Evolutionary conservation across 2,329 filamentous ascomycete genomes (phyloP), one percentile per base, ranked within the genome.

Genomic region (Venturia oleaginea): DNA sequence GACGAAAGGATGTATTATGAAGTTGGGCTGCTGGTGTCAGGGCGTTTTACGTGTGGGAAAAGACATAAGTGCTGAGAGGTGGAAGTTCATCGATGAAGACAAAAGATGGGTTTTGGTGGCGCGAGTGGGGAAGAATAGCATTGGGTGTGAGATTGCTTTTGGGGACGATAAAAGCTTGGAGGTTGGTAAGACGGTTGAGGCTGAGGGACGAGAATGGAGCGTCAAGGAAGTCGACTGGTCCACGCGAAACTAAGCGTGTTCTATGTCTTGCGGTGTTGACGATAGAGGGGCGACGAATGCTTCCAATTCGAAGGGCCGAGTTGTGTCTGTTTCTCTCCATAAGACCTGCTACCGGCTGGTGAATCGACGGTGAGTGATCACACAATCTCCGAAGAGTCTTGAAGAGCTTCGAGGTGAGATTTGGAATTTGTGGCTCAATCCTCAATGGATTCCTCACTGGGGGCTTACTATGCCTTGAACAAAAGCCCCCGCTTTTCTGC

Each of bases 1-100:
- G n/a, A 59, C 34, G 19, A 64, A 30, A 24, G 62, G 51, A 11
- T 51, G 62, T 40, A 51, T 64, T 10, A 59, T 64, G 38, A 57
- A 48, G 32, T 11, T 64, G 27, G 62, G 62, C 19, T n/a, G 17
- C 7, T 64, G 40, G 30, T 55, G 46, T 30, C 62, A 64, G 17
- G 62, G 62, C 10, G 43, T 64, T 2, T 24, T 57, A 30, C 32
- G 62, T 10, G 51, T 46, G 1, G 62, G 62, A 6, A 59, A 64
- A n/a, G 48, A 42, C 5, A 17, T 59, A 4, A 38, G 34, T 30
- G 62, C 43, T 55, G 62, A 64, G 62, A 55, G 62, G 46, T 64
- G 62, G 62, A 51, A 42, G 30, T 64, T 24, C 13, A 22, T 37
- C 2, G 24, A 38, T 15, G 62, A 59, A 32, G 46, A 43, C 1